Base-by-base conservation (phyloP, 1,284 basidiomycete species). In the Naganishia liquefaciens region DNA sequence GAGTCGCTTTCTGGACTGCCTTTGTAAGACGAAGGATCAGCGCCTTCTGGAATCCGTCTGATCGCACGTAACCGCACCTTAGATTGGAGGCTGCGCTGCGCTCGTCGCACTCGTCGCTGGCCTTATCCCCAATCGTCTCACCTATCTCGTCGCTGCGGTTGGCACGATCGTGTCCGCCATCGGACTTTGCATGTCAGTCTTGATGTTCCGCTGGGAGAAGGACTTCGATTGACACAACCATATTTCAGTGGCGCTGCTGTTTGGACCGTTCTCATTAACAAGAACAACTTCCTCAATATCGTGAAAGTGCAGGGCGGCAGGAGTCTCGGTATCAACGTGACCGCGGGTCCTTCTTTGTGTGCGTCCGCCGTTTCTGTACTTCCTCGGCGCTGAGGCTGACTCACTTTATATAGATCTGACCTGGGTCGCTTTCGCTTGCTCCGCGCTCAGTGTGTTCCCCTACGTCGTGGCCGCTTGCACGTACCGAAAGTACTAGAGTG, bases 391-490 rank as follows among this genome's bases (percentile, higher is more conserved):
- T 13, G 40, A 30, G 50, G 10, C 28, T 40, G 23, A 25, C 13
- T 23, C 11, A n/a, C 13, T 23, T 47, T 42, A 21, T 11, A 7
- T 25, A 52, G 76, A 77, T 70, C 70, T 77, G 52, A 72, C 72
- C 17, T 80, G 79, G 79, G 77, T 77, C 10, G 70, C 76, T 17
- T 79, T 79, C 68, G 77, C 70, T n/a, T 67, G 76, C 42, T 71
- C 74, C 58, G 66, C 74, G 9, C 70, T 80, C 30, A 71, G 76
- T 19, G 70, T 76, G 50, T 43, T 73, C n/a, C 78, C 78, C 25
- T 80, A 79, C 73, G 71, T 75, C 28, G 72, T 79, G 47, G 74
- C 77, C 46, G 77, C 74, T 68, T 75, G 72, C 63, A 78, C 77
- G 10, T 79, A 72, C 69, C 70, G 75, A 62, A 70, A 71, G 64